These are phyloP conservation scores for Cryptococcus depauperatus DNA, from an alignment of 1,284 basidiomycete genomes.

Conservation along the genomic window DNA sequence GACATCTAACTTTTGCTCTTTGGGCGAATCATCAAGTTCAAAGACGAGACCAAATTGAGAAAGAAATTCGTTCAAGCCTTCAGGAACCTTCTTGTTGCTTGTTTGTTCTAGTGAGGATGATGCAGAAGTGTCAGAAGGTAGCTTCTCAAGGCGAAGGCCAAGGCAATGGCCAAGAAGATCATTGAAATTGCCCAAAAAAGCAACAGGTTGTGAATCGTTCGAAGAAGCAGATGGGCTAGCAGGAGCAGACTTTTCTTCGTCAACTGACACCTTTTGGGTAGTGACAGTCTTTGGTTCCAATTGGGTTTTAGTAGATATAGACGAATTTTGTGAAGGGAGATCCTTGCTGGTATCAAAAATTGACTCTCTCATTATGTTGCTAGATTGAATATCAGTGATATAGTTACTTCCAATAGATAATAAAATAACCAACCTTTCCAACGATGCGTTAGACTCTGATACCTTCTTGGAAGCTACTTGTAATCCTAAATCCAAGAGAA, in stretches of 20 bases:
- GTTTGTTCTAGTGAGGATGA: conserved; percentile 2
- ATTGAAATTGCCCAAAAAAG: conserved; percentile 33
- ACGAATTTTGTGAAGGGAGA: neutral
- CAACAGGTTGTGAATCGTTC: conserved; percentile 1
- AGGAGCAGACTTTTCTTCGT: neutral
- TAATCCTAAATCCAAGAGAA: too few species aligned
- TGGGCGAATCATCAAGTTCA: too few species aligned
- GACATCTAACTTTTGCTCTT: too few species aligned
- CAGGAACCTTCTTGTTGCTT: conserved; percentile 17
- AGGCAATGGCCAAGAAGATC: conserved; percentile 36
- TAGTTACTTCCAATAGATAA: too few species aligned
- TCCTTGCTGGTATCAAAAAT: conserved; percentile 5
- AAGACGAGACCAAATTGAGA: conserved; percentile 39
- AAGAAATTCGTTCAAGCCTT: conserved; percentile 37
- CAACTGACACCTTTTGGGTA: neutral
- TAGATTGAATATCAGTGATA: conserved; percentile 7
- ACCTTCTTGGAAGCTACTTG: too few species aligned
- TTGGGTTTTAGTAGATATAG: conserved; percentile 1
- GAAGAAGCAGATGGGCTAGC: conserved; percentile 2
- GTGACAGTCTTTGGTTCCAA: conserved; percentile 2
- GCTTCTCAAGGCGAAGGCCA: conserved; percentile 29
- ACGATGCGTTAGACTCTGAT: too few species aligned
- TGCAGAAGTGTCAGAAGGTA: conserved; percentile 6
- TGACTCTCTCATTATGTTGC: conserved; percentile 10
- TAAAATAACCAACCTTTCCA: too few species aligned